Percentiles rank a stretch among this genome's conserved stretches.
Evolutionary conservation across 148 eudicot species (phyloP).

Genomic region (Arctostaphylos glauca): DNA sequence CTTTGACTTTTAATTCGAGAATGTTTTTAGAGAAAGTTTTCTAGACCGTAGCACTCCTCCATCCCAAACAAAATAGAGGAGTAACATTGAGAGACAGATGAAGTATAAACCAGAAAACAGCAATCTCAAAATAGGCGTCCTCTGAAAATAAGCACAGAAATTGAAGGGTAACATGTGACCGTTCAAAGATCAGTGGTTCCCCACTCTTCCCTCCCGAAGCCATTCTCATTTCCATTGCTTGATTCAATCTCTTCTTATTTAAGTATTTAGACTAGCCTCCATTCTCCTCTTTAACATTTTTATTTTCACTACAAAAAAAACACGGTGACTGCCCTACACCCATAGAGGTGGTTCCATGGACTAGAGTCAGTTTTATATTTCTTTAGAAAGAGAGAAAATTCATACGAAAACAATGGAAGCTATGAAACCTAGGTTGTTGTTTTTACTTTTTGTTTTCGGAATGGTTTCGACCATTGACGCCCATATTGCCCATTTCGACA

Average conservation of each 20-base stretch:
- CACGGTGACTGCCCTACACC: conserved; percentile 10
- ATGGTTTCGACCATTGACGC: conserved; percentile 24
- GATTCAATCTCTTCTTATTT: conserved; percentile 7
- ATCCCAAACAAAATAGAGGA: no score
- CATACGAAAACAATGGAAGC: conserved; percentile 14
- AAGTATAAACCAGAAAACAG: not conserved
- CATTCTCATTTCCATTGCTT: conserved; percentile 21
- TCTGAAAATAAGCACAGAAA: not conserved
- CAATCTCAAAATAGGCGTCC: not conserved
- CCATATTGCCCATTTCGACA: conserved; percentile 32
- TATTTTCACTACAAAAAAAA: not conserved
- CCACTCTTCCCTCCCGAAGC: conserved; percentile 47
- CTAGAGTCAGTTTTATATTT: not conserved
- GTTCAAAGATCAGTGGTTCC: conserved; percentile 19
- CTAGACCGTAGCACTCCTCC: no score
- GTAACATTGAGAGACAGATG: no score
- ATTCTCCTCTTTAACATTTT: not conserved
- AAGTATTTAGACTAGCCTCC: conserved; percentile 8
- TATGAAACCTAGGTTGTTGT: conserved; percentile 16
- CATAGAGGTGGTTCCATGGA: not conserved
- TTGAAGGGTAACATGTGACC: conserved; percentile 15
- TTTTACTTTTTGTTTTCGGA: conserved; percentile 27
- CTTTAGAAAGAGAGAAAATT: not conserved
- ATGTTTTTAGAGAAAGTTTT: no score
- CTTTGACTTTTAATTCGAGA: no score